These are phyloP conservation scores for Citrus sp. DNA, from an alignment of 345 rosid species.

Conservation along the genomic window DNA sequence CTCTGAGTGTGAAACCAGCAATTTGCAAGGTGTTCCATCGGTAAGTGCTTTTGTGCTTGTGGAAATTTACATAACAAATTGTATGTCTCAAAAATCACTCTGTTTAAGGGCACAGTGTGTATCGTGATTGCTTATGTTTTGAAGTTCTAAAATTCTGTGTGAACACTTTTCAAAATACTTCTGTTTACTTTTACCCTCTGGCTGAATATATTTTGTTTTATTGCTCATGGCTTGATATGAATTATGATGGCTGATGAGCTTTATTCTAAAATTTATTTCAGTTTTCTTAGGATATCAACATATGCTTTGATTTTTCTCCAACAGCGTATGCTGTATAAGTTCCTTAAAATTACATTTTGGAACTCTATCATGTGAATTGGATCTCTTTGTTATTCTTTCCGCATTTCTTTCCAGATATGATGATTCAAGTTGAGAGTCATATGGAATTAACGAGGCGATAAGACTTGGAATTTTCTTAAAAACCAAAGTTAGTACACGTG, in stretches of 20 bases:
- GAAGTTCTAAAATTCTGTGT: neutral
- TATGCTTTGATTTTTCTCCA: neutral
- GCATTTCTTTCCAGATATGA: neutral
- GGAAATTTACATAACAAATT: neutral
- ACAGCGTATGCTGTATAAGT: neutral
- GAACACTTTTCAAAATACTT: neutral
- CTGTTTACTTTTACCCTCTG: neutral
- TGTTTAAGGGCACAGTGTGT: neutral
- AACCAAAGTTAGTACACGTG: too few species aligned
- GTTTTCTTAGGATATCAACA: neutral
- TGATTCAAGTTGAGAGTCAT: neutral
- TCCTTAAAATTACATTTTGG: neutral
- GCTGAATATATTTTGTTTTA: too few species aligned
- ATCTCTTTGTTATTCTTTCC: neutral
- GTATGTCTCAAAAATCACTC: neutral
- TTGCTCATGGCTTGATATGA: neutral
- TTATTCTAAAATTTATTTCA: neutral
- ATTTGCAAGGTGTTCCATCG: slow-evolving; percentile 30
- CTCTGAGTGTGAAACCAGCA: slow-evolving; percentile 15
- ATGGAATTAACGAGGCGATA: neutral
- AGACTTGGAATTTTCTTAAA: neutral
- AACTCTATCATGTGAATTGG: neutral
- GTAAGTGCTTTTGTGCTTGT: slow-evolving; percentile 34
- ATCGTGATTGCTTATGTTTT: neutral
- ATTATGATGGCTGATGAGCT: neutral